Evolutionary conservation across 2,329 filamentous ascomycete species (phyloP), one percentile per base, ranked within the genome.

Genomic region (Stemphylium vesicarium): DNA sequence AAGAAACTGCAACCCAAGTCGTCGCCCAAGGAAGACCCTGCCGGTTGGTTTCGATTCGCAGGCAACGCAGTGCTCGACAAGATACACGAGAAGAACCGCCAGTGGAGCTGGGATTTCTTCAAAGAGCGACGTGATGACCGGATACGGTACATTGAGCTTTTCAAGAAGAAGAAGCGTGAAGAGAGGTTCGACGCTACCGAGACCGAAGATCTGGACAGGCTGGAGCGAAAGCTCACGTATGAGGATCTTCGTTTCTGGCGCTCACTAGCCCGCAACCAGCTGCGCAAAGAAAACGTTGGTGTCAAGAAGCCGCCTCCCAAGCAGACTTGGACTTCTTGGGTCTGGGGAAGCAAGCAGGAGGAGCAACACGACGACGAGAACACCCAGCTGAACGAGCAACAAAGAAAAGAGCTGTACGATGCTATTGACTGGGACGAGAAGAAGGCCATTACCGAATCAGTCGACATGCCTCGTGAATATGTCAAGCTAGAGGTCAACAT

Each of bases 381-480:
- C 24, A 91, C 88, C 0, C 86, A 92, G 56, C 96, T 99, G 83
- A 96, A 91, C 0, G 95, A 99, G 58, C 88, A 98, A 75, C 93
- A 99, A 74, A 88, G 94, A 37, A 92, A 98, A 73, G 94, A 99
- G 76, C 84, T 99, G 9, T 99, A 98, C 75, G 89, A 96, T 65
- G 96, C 92, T 44, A 99, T 99, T 67, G 95, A 98, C 68, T 99
- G 94, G 88, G 91, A 99, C 59, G 95, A 99, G 76, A 98, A 97
- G 80, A 88, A 93, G 56, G 91, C 90, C 2, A 83, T 99, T 35
- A 84, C 92, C 0, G 92, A 96, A 63, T 88, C 90, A 37, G 88
- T 99, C 3, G 95, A 99, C 65, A 82, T 92, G 29, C 96, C 96
- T 0, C 86, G 91, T 49, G 95, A 99, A 65, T 92, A 92, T 9